Percentiles rank a stretch among this genome's conserved stretches.
These are phyloP conservation scores for Diddensiella caesifluorescens DNA, from an alignment of 805 yeast genomes.

Conservation along the genomic window DNA sequence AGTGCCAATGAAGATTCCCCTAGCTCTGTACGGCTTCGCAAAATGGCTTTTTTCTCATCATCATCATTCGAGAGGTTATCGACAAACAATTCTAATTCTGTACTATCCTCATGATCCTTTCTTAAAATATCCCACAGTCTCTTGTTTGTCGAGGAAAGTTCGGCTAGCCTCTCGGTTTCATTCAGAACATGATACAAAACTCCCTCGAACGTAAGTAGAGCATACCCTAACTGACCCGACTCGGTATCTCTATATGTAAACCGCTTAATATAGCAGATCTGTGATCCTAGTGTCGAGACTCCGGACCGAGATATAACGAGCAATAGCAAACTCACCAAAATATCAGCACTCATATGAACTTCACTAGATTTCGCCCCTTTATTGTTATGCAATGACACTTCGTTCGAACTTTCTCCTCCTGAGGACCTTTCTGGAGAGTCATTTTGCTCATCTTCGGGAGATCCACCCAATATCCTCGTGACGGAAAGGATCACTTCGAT, in stretches of 20 bases:
- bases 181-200: slow-evolving; percentile 60
- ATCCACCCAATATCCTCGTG: slow-evolving; percentile 44
- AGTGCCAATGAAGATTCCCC: slow-evolving; percentile 73
- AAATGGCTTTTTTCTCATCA: slow-evolving; percentile 19
- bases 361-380: neutral
- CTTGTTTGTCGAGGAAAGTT: slow-evolving; percentile 44
- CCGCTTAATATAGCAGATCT: slow-evolving; percentile 57
- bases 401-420: neutral
- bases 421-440: slow-evolving; percentile 8
- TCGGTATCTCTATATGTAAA: slow-evolving; percentile 48
- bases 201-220: slow-evolving; percentile 78
- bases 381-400: neutral
- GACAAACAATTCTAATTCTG: slow-evolving; percentile 5
- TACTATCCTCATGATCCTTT: slow-evolving; percentile 24
- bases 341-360: slow-evolving; percentile 66
- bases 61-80: slow-evolving; percentile 4
- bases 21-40: slow-evolving; percentile 39
- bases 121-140: slow-evolving; percentile 51
- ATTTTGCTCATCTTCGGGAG: slow-evolving; percentile 13
- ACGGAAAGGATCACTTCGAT: slow-evolving; percentile 42
- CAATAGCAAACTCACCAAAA: slow-evolving; percentile 64
- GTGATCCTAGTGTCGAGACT: slow-evolving; percentile 54
- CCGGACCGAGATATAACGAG: slow-evolving; percentile 63
- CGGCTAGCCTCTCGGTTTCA: slow-evolving; percentile 36
- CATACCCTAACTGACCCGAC: slow-evolving; percentile 66